Evolutionary conservation across 176 grass and related monocot species (phyloP), one percentile per base, ranked within the genome.

Genomic region (Rhynchospora pubera): DNA sequence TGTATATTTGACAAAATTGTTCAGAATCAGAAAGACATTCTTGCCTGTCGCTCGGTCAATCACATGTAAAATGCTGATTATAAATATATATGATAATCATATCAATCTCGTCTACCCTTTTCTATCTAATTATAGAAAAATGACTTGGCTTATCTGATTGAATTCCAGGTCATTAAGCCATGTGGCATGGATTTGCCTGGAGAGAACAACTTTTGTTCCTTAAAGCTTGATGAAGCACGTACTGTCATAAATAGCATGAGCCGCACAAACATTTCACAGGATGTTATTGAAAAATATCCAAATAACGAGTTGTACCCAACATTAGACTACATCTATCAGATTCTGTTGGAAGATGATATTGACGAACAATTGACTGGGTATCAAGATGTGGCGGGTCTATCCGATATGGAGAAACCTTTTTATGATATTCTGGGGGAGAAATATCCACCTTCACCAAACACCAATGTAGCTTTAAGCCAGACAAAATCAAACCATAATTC

Each of bases 371-470:
- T 85, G 11, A 13, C 1, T 51, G 13, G n/a, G 1, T 57, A 72
- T 77, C 71, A 85, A 72, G 83, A 53, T 1, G 83, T 71, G 56
- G 39, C 78, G 0, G 79, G 71, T 12, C 67, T 91, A 63, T 57
- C 68, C 5, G 86, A 61, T 16, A 80, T 63, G 0, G 86, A 91
- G 63, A 85, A 85, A 32, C 45, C 63, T 6, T 91, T 91, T 84
- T 79, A 30, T 9, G 89, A 85, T 55, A 85, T 88, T 76, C 85
- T 91, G 39, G 77, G 14, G n/a, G 61, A 85, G 64, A 80, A 75
- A 57, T 64, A 87, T 83, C 19, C 42, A 13, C 62, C 82, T 60
- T 26, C 66, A 53, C 64, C 39, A 8, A 60, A 83, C 26, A 42
- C 10, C 24, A 50, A 53, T 19, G 5, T 34, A 32, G 39, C 57